Conservation (phyloP, 306 rosid genomes). For the Gastrolobium bilobum region DNA sequence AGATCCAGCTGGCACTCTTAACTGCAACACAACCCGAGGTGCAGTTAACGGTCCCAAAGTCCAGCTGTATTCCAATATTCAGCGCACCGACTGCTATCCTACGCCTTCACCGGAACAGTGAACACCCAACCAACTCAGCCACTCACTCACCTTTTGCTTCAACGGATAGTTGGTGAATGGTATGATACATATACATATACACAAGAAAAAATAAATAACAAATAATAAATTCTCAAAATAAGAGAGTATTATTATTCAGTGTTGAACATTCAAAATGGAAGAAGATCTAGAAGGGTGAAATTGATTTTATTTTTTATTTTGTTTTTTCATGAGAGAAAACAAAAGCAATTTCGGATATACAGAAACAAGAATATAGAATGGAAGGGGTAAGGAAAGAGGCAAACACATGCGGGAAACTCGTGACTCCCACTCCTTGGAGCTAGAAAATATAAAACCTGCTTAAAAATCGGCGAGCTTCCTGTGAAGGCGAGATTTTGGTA, state of each 20-base stretch:
- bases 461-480: constrained; percentile 87
- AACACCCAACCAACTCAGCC: background rate
- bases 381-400: background rate
- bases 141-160: background rate
- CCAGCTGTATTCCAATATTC: constrained; percentile 69
- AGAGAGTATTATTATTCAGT: background rate
- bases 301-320: background rate
- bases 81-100: constrained; percentile 53
- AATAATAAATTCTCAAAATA: background rate
- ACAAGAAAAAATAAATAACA: background rate
- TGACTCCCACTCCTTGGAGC: background rate
- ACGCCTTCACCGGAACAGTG: constrained; percentile 12
- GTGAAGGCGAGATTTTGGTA: constrained; percentile 63
- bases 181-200: background rate
- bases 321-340: background rate
- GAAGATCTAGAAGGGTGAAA: background rate
- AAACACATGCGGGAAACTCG: constrained; percentile 5
- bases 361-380: constrained; percentile 50
- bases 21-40: constrained; percentile 51
- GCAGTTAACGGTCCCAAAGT: constrained; percentile 63
- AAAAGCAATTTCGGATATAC: constrained; percentile 34
- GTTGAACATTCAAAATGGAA: background rate
- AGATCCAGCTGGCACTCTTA: constrained; percentile 66
- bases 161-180: background rate
- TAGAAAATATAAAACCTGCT: constrained; percentile 19